Evolutionary conservation across 305 asterid species (phyloP).

Genomic region (Withania somnifera): DNA sequence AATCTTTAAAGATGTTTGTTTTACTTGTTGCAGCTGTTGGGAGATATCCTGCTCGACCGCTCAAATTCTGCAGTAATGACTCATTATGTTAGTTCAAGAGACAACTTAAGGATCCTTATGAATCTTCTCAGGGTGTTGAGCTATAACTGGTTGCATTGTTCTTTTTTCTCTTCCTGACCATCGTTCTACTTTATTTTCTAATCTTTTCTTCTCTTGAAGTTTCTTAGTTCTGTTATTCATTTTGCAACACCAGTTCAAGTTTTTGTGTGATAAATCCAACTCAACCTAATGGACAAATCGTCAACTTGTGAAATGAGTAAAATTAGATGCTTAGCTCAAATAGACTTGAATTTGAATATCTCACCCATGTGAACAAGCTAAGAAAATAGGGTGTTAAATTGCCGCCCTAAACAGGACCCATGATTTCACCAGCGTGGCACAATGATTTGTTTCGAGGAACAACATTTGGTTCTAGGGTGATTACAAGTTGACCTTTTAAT

Average conservation of each 20-base stretch:
- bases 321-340: background rate
- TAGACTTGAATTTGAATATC: background rate
- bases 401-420: background rate
- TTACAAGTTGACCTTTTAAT: background rate
- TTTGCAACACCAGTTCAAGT: background rate
- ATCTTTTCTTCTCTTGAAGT: background rate
- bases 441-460: background rate
- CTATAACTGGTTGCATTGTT: conserved; percentile 3
- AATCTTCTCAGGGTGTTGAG: conserved; percentile 83
- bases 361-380: background rate
- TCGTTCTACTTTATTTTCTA: background rate
- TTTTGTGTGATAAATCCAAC: background rate
- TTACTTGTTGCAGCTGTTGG: conserved; percentile 29
- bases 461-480: background rate
- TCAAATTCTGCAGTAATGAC: conserved; percentile 87
- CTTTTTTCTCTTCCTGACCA: background rate
- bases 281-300: background rate
- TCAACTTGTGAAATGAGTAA: background rate
- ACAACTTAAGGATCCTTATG: conserved; percentile 94
- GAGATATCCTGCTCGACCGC: conserved; percentile 63
- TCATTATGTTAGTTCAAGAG: conserved; percentile 76
- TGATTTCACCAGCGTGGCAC: background rate
- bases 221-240: background rate
- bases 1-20: background rate
- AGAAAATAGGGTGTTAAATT: background rate